Evolutionary conservation across 495 filamentous ascomycete species (phyloP).

Genomic region (Aspergillus olivimuriae): DNA sequence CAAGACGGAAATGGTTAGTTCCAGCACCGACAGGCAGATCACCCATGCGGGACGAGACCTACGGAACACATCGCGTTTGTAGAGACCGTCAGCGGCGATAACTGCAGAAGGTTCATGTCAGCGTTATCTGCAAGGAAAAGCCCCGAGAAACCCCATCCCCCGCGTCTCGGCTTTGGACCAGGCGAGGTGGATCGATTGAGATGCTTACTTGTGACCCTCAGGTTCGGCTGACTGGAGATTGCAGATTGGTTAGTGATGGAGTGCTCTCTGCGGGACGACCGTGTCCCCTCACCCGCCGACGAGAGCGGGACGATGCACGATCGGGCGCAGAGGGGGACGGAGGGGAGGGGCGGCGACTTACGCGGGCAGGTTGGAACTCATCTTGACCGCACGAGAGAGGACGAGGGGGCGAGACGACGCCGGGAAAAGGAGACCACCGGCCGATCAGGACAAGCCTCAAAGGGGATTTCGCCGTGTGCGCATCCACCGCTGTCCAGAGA

Average conservation of each 20-base stretch:
- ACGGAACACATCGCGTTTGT: slow-evolving; percentile 99
- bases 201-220: slow-evolving; percentile 59
- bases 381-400: slow-evolving; percentile 31
- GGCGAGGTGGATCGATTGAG: slow-evolving; percentile 10
- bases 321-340: too few species aligned
- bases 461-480: slow-evolving; percentile 28
- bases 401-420: slow-evolving; percentile 22
- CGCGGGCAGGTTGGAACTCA: slow-evolving; percentile 58
- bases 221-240: slow-evolving; percentile 48
- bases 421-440: slow-evolving; percentile 25
- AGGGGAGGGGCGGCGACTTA: slow-evolving; percentile 29
- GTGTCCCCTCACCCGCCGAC: neutral
- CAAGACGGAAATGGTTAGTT: slow-evolving; percentile 18
- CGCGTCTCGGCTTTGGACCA: neutral
- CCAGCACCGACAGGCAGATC: slow-evolving; percentile 3
- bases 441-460: slow-evolving; percentile 39
- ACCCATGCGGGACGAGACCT: slow-evolving; percentile 8
- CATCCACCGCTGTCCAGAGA: slow-evolving; percentile 34
- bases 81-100: slow-evolving; percentile 95
- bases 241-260: slow-evolving; percentile 22
- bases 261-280: neutral
- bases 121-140: slow-evolving; percentile 13
- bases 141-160: slow-evolving; percentile 15
- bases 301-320: slow-evolving; percentile 7
- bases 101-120: slow-evolving; percentile 48